These are phyloP conservation scores for Sporothrix euskadiensis DNA, from an alignment of 2,329 filamentous ascomycete species.

Conservation along the genomic window DNA sequence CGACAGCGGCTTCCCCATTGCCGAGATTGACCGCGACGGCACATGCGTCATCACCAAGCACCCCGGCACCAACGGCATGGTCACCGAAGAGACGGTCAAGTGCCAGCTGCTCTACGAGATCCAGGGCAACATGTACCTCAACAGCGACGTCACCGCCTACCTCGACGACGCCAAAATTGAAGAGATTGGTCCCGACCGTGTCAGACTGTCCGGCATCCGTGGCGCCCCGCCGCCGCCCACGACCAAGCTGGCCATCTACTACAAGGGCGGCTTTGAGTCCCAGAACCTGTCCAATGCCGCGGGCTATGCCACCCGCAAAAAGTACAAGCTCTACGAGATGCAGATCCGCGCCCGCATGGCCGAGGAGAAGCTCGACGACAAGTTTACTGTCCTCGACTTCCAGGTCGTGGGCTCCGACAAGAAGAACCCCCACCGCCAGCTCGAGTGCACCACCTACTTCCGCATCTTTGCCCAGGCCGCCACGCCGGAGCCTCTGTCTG, in stretches of 20 bases:
- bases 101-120: constrained; percentile 33
- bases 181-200: constrained; percentile 41
- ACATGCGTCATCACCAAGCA: constrained; percentile 42
- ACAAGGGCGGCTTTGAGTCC: constrained; percentile 50
- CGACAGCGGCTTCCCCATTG: constrained; percentile 43
- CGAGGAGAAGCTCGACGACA: constrained; percentile 40
- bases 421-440: constrained; percentile 44
- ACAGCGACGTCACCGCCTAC: constrained; percentile 50
- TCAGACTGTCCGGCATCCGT: constrained; percentile 45
- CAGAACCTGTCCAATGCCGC: constrained; percentile 49
- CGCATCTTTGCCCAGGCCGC: constrained; percentile 47
- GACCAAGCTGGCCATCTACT: constrained; percentile 55
- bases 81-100: constrained; percentile 36
- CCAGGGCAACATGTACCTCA: constrained; percentile 46
- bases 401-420: constrained; percentile 38
- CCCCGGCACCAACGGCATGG: constrained; percentile 41
- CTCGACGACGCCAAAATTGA: constrained; percentile 42
- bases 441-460: constrained; percentile 47
- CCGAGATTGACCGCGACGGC: constrained; percentile 42
- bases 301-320: constrained; percentile 50
- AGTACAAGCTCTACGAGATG: constrained; percentile 52
- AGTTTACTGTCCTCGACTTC: constrained; percentile 55
- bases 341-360: constrained; percentile 43
- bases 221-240: constrained; percentile 51
- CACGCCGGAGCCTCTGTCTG: constrained; percentile 36